Conservation (phyloP, 805 yeast genomes). For the Candida fluviatilis region DNA sequence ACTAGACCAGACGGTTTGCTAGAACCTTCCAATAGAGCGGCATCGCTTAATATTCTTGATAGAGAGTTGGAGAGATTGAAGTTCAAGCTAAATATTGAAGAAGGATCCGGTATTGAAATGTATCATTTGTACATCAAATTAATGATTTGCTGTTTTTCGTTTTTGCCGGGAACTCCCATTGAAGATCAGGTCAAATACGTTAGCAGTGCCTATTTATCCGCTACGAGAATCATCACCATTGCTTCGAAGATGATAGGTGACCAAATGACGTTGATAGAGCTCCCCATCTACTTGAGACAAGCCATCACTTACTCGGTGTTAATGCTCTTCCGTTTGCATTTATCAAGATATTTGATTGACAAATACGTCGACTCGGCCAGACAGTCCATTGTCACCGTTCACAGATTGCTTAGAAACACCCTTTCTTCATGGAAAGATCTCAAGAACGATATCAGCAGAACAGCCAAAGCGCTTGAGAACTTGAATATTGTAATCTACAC, state of each 20-base stretch:
- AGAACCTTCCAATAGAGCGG: slow-evolving; percentile 79
- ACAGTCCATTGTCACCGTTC: slow-evolving; percentile 91
- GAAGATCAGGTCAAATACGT: slow-evolving; percentile 85
- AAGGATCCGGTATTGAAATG: slow-evolving; percentile 66
- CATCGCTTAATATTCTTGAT: slow-evolving; percentile 70
- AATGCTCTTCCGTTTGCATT: slow-evolving; percentile 72
- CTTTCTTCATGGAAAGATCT: slow-evolving; percentile 88
- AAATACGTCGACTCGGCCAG: slow-evolving; percentile 83
- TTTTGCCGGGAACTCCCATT: slow-evolving; percentile 82
- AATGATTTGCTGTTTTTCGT: slow-evolving; percentile 85
- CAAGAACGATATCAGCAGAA: slow-evolving; percentile 84
- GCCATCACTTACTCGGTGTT: slow-evolving; percentile 80
- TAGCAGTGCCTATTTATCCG: slow-evolving; percentile 71
- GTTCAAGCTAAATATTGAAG: slow-evolving; percentile 61
- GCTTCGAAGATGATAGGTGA: slow-evolving; percentile 65
- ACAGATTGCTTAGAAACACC: slow-evolving; percentile 81
- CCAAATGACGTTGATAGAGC: slow-evolving; percentile 66
- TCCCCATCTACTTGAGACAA: slow-evolving; percentile 84
- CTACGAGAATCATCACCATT: slow-evolving; percentile 78
- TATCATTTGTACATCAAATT: slow-evolving; percentile 74
- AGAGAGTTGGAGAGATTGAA: slow-evolving; percentile 72
- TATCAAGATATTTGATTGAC: slow-evolving; percentile 68
- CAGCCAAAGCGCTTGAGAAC: slow-evolving; percentile 87
- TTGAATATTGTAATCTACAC: slow-evolving; percentile 82
- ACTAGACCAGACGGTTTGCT: slow-evolving; percentile 84